Conservation (phyloP, 2,329 filamentous ascomycete species). For the Trichoderma koningiopsis region DNA sequence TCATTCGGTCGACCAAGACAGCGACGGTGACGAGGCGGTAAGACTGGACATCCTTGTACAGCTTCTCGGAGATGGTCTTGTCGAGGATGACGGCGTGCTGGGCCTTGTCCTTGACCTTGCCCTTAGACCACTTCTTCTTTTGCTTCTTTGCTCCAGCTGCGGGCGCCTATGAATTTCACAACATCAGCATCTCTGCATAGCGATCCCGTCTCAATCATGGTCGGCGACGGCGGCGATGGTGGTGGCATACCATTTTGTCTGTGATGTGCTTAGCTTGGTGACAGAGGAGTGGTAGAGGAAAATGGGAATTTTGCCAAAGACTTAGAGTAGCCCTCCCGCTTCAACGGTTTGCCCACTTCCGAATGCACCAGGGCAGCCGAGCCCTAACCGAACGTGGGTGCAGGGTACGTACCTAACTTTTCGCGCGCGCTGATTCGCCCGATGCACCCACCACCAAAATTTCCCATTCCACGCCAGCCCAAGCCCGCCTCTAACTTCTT, state of each 20-base stretch:
- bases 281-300: conserved; percentile 40
- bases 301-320: conserved; percentile 36
- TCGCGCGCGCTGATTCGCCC: conserved; percentile 41
- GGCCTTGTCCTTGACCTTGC: conserved; percentile 99
- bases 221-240: conserved; percentile 18
- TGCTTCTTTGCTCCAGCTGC: conserved; percentile 54
- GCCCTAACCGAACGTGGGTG: conserved; percentile 43
- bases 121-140: conserved; percentile 57
- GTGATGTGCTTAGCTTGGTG: conserved; percentile 45
- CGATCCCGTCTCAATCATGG: conserved; percentile 11
- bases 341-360: conserved; percentile 32
- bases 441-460: conserved; percentile 41
- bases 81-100: conserved; percentile 99
- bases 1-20: conserved; percentile 97
- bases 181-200: conserved; percentile 31
- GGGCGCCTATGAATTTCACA: conserved; percentile 41
- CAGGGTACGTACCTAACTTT: conserved; percentile 36
- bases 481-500: conserved; percentile 41
- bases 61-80: conserved; percentile 95
- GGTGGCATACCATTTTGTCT: conserved; percentile 48
- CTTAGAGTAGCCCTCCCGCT: conserved; percentile 36
- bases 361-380: conserved; percentile 45
- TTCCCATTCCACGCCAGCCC: conserved; percentile 37
- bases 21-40: conserved; percentile 99
- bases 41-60: conserved; percentile 99